Evolutionary conservation across 2,329 filamentous ascomycete genomes (phyloP), one percentile per base, ranked within the genome.

Genomic region (Claviceps citrina): DNA sequence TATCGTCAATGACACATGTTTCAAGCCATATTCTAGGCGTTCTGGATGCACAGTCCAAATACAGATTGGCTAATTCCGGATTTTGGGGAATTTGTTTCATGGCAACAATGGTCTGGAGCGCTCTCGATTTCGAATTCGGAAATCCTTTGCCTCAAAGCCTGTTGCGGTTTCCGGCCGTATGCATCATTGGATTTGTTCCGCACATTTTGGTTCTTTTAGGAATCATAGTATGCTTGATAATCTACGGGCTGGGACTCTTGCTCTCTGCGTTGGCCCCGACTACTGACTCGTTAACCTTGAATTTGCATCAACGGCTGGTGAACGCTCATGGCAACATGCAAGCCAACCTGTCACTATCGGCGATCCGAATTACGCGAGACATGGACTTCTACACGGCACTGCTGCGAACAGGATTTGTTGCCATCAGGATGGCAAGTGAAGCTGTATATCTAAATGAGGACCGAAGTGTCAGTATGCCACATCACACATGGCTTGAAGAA

Each of bases 331-430:
- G 74, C 36, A 96, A 96, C 49, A 81, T 96, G 70, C 87, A 95
- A 59, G 87, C 87, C 2, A 91, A 91, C 43, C 76, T 89, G 3
- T 86, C 91, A 10, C 69, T 95, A 18, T 81, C 82, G 1, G 79
- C 81, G 30, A 75, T 95, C 28, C 76, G 79, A 10, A 74, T 96
- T 40, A 84, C 79, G 32, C 78, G 82, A 66, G 78, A 85, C 41
- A 93, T 96, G 67, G 91, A 98, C 56, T 95, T 96, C 54, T 98
- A 96, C 56, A 93, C 86, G 0, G 83, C 85, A 0, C 66, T 96
- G 4, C 68, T 96, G 3, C 79, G 87, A 44, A 76, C 85, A 27
- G 91, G 91, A 0, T 95, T 95, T 54, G 79, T 78, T 9, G 78
- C 89, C 10, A 76, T 96, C 44, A 93, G 85, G 1, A 89, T 93